Percentiles rank a stretch among this genome's conserved stretches.
phyloP scores from a whole-genome alignment of 768 basidiomycete species.

The Wakefieldia striispora region DNA sequence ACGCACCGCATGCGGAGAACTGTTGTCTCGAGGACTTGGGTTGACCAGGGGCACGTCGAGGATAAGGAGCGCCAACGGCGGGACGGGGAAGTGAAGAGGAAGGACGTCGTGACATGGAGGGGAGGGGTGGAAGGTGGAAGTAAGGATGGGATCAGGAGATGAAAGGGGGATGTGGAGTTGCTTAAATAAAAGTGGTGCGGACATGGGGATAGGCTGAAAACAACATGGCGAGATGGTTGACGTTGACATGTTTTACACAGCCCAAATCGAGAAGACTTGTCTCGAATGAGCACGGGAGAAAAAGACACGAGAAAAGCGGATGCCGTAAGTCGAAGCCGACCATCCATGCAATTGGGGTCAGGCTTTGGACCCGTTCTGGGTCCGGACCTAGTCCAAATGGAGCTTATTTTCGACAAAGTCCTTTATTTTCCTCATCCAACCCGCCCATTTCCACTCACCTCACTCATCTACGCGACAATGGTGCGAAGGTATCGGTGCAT shows the following conservation, averaged over 20 bases:
- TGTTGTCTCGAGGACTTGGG: slow-evolving; percentile 80
- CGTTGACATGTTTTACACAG: slow-evolving; percentile 27
- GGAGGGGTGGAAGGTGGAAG: slow-evolving; percentile 18
- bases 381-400: slow-evolving; percentile 18
- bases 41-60: slow-evolving; percentile 54
- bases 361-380: slow-evolving; percentile 13
- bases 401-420: not conserved
- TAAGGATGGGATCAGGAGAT: slow-evolving; percentile 28
- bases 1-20: slow-evolving; percentile 92
- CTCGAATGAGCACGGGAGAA: slow-evolving; percentile 20
- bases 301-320: slow-evolving; percentile 36
- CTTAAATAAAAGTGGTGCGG: slow-evolving; percentile 24
- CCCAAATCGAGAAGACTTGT: slow-evolving; percentile 15
- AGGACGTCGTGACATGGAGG: slow-evolving; percentile 58
- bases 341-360: slow-evolving; percentile 27
- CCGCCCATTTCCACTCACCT: too few relatives aligned
- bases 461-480: not conserved
- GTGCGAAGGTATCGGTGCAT: too few relatives aligned
- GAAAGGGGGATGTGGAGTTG: not conserved
- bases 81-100: slow-evolving; percentile 36
- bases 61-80: slow-evolving; percentile 30
- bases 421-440: not conserved
- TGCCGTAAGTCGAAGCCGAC: slow-evolving; percentile 35
- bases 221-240: slow-evolving; percentile 18
- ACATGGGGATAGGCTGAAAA: slow-evolving; percentile 15